Percentiles rank a stretch among this genome's conserved stretches.
These are phyloP conservation scores for Myriosclerotinia curreyana DNA, from an alignment of 2,329 filamentous ascomycete genomes.

Conservation along the genomic window DNA sequence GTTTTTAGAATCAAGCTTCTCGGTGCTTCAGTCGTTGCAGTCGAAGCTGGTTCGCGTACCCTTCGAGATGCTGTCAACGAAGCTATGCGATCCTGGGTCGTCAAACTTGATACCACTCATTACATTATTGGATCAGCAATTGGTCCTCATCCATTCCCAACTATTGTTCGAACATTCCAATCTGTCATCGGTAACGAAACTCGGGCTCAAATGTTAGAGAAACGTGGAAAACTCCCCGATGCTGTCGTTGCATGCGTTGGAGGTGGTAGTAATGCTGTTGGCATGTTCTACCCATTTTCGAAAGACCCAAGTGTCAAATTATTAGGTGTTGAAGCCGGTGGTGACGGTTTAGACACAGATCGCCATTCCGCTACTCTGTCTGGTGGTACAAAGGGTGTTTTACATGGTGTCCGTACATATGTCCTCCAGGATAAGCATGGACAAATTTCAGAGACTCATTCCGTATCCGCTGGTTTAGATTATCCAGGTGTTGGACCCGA, in stretches of 20 bases:
- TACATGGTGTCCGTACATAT: constrained; percentile 95
- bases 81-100: constrained; percentile 90
- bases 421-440: constrained; percentile 89
- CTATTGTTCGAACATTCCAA: constrained; percentile 96
- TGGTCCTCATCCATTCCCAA: constrained; percentile 95
- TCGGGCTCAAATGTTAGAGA: constrained; percentile 82
- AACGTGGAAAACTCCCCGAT: constrained; percentile 85
- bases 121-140: constrained; percentile 98
- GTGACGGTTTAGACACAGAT: constrained; percentile 82
- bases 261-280: constrained; percentile 88
- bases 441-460: constrained; percentile 93
- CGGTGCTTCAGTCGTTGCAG: constrained; percentile 86
- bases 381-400: constrained; percentile 83
- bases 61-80: constrained; percentile 92
- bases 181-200: constrained; percentile 95
- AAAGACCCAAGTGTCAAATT: constrained; percentile 82
- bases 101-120: constrained; percentile 88
- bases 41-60: constrained; percentile 83
- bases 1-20: constrained; percentile 98
- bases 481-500: constrained; percentile 97
- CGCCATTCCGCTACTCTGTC: constrained; percentile 86
- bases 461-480: constrained; percentile 91
- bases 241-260: constrained; percentile 96
- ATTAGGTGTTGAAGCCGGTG: constrained; percentile 90
- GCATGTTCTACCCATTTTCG: constrained; percentile 98